Evolutionary conservation across 176 grass and related monocot species (phyloP).

Genomic region (Oryza rufipogon): DNA sequence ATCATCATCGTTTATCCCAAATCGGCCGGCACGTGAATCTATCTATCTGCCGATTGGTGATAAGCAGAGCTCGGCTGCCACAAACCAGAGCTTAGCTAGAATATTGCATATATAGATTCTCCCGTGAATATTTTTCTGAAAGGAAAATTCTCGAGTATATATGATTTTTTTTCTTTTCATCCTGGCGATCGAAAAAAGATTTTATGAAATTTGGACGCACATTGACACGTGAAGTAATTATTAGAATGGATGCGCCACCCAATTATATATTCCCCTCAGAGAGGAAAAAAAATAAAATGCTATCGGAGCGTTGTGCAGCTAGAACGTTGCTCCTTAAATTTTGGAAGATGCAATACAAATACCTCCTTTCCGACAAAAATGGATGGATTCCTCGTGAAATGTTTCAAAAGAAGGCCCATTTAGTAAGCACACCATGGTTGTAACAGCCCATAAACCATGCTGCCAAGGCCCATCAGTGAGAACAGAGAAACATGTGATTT

Average conservation of each 20-base stretch:
- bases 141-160: neutral
- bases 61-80: neutral
- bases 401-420: too few relatives aligned
- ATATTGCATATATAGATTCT: neutral
- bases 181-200: too few relatives aligned
- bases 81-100: neutral
- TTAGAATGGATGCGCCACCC: neutral
- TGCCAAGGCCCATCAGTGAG: too few relatives aligned
- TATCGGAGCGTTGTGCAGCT: neutral
- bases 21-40: neutral
- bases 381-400: too few relatives aligned
- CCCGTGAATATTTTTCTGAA: neutral
- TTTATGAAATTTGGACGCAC: neutral
- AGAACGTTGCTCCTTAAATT: neutral
- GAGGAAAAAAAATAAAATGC: neutral
- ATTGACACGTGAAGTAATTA: neutral
- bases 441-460: too few relatives aligned
- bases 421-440: too few relatives aligned
- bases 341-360: slow-evolving; percentile 4
- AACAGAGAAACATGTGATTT: too few relatives aligned
- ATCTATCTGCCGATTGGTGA: neutral
- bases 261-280: neutral
- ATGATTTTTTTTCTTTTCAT: too few relatives aligned
- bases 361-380: too few relatives aligned
- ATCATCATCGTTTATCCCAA: slow-evolving; percentile 8